These are phyloP conservation scores for Fagus crenata DNA, from an alignment of 306 rosid genomes.

Conservation along the genomic window DNA sequence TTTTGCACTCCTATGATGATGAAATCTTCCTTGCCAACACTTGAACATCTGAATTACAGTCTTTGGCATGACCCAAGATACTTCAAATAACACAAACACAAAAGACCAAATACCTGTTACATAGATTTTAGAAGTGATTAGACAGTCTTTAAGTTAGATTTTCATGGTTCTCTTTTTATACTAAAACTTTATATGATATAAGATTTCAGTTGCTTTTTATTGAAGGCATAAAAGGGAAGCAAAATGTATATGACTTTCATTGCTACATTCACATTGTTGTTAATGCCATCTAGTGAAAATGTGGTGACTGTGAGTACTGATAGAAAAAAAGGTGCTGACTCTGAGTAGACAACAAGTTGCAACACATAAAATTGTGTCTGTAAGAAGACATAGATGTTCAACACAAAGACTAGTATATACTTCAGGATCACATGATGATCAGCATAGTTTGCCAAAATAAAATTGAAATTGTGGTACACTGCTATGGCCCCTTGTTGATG, in stretches of 20 bases:
- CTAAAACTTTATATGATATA: not conserved
- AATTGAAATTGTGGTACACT: not conserved
- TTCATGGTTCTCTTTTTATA: not conserved
- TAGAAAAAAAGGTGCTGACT: not conserved
- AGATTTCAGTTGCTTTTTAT: not conserved
- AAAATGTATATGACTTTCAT: constrained; percentile 1
- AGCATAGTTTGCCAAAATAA: not conserved
- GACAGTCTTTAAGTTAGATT: not conserved
- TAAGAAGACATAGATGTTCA: not conserved
- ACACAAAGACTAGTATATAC: not conserved
- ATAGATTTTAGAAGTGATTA: not conserved
- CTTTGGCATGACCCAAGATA: no score
- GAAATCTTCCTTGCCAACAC: no score
- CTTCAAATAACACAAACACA: no score
- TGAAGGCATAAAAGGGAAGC: not conserved
- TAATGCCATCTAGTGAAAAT: not conserved
- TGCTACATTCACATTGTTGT: not conserved
- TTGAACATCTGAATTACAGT: no score
- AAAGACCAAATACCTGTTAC: not conserved
- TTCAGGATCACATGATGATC: not conserved
- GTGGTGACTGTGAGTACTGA: no score
- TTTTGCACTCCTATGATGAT: no score
- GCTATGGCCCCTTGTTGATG: no score
- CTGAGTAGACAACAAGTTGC: not conserved
- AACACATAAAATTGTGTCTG: not conserved